Evolutionary conservation across 2,329 filamentous ascomycete species (phyloP).

Genomic region (Nothophoma quercina): DNA sequence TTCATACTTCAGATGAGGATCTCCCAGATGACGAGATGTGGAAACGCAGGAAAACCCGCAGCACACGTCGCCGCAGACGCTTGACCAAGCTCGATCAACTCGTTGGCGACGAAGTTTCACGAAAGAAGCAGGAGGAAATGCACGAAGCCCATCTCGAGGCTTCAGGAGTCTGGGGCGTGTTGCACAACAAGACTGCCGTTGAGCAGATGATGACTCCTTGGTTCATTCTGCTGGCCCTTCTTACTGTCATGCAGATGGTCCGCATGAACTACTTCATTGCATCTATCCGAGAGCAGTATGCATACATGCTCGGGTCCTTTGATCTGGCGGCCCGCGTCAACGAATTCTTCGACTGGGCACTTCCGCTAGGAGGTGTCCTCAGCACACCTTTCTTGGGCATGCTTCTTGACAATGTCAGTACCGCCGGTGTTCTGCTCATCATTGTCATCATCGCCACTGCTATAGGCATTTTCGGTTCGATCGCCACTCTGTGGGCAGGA

Average conservation of each 20-base stretch:
- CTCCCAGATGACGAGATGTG: conserved; percentile 59
- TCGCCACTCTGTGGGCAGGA: conserved; percentile 73
- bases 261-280: conserved; percentile 91
- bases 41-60: conserved; percentile 47
- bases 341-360: conserved; percentile 81
- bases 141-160: conserved; percentile 73
- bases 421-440: conserved; percentile 71
- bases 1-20: conserved; percentile 63
- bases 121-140: conserved; percentile 65
- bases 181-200: conserved; percentile 74
- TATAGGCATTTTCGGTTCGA: conserved; percentile 77
- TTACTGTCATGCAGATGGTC: conserved; percentile 69
- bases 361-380: conserved; percentile 80
- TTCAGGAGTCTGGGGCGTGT: conserved; percentile 82
- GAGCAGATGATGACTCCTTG: conserved; percentile 80
- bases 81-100: conserved; percentile 75
- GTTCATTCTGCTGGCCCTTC: conserved; percentile 83
- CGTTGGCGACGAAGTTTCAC: conserved; percentile 69
- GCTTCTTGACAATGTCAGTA: conserved; percentile 78
- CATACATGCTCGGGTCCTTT: conserved; percentile 71
- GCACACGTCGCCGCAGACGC: conserved; percentile 61
- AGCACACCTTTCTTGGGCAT: conserved; percentile 84
- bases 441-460: conserved; percentile 74
- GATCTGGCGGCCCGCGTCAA: conserved; percentile 72
- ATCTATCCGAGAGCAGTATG: conserved; percentile 82